A percentile compares a stretch with the other conserved stretches of the same genome.
These are phyloP conservation scores for Senna tora DNA, from an alignment of 306 rosid species.

Conservation along the genomic window DNA sequence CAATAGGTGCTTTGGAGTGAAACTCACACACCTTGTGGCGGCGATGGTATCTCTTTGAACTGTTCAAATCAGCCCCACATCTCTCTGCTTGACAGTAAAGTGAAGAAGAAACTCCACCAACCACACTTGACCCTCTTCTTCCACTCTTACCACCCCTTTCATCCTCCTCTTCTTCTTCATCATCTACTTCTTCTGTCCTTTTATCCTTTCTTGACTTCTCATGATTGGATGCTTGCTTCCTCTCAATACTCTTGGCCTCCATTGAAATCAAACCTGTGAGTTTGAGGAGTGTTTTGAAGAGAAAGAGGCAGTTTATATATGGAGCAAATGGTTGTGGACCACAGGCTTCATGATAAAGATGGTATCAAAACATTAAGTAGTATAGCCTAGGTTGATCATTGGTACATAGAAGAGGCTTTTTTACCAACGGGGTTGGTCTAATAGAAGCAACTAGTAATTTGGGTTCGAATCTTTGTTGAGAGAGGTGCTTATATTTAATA, in stretches of 20 bases:
- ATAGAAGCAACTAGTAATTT: too few relatives aligned
- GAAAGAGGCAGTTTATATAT: slow-evolving; percentile 36
- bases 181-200: slow-evolving; percentile 51
- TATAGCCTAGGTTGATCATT: slow-evolving; percentile 10
- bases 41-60: slow-evolving; percentile 75
- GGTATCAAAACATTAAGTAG: slow-evolving; percentile 3
- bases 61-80: slow-evolving; percentile 64
- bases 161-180: slow-evolving; percentile 60
- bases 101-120: slow-evolving; percentile 44
- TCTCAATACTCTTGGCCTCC: slow-evolving; percentile 55
- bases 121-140: slow-evolving; percentile 46
- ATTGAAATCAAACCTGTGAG: slow-evolving; percentile 32
- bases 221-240: slow-evolving; percentile 44
- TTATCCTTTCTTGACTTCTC: slow-evolving; percentile 49
- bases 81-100: slow-evolving; percentile 75
- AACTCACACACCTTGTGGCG: slow-evolving; percentile 96
- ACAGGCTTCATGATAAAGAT: slow-evolving; percentile 25
- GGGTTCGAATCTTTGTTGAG: too few relatives aligned
- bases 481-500: too few relatives aligned
- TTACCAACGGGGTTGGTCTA: too few relatives aligned
- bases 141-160: slow-evolving; percentile 37
- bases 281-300: slow-evolving; percentile 37
- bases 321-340: slow-evolving; percentile 48
- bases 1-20: slow-evolving; percentile 78
- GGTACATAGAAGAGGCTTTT: slow-evolving; percentile 34